These are phyloP conservation scores for Puya raimondii DNA, from an alignment of 176 grass and related monocot genomes.

Conservation along the genomic window DNA sequence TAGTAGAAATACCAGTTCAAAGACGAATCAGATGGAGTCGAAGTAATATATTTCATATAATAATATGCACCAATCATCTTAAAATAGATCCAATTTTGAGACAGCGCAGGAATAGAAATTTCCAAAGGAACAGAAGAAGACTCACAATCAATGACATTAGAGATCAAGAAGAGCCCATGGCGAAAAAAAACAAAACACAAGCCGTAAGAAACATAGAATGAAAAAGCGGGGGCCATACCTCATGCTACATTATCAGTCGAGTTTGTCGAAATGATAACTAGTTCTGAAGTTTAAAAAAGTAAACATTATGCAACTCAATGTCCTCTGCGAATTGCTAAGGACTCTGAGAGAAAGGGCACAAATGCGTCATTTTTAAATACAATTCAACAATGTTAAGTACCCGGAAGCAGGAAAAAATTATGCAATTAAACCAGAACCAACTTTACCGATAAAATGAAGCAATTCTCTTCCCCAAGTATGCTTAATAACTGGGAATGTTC, in stretches of 20 bases:
- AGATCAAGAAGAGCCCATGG: not conserved
- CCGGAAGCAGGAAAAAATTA: not conserved
- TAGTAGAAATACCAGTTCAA: too few relatives aligned
- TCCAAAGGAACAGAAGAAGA: not conserved
- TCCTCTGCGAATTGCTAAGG: conserved; percentile 3
- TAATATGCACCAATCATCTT: too few relatives aligned
- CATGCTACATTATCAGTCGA: not conserved
- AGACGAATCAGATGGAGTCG: too few relatives aligned
- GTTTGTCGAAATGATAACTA: too few relatives aligned
- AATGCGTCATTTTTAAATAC: conserved; percentile 15
- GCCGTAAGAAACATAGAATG: not conserved
- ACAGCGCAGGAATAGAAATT: not conserved
- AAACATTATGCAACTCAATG: conserved; percentile 4
- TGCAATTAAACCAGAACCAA: conserved; percentile 4
- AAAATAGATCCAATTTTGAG: not conserved
- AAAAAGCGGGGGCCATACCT: not conserved
- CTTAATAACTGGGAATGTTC: not conserved
- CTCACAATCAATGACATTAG: not conserved
- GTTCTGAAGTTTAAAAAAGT: not conserved
- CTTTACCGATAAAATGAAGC: conserved; percentile 13
- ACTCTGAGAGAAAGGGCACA: conserved; percentile 15
- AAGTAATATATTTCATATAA: too few relatives aligned
- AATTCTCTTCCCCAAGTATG: not conserved
- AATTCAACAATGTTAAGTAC: not conserved
- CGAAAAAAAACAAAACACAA: not conserved